These are phyloP conservation scores for Boletales sp. DNA, from an alignment of 768 basidiomycete species.

Conservation along the genomic window DNA sequence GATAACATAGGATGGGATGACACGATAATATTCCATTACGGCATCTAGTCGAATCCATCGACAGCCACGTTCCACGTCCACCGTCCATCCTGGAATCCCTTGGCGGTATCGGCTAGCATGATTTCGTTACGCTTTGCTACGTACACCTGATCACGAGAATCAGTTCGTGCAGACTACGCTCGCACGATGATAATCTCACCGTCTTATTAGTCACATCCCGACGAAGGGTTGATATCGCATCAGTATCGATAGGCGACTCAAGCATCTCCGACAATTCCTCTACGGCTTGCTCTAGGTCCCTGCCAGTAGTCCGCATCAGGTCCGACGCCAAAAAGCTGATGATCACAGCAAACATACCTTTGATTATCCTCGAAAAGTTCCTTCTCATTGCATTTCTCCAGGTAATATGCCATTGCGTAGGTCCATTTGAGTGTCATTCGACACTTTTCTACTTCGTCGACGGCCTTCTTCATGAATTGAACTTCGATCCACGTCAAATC, in stretches of 20 bases:
- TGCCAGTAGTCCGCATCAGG: slow-evolving; percentile 23
- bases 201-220: slow-evolving; percentile 97
- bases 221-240: slow-evolving; percentile 73
- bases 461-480: slow-evolving; percentile 98
- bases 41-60: slow-evolving; percentile 60
- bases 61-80: slow-evolving; percentile 79
- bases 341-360: slow-evolving; percentile 43
- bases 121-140: slow-evolving; percentile 98
- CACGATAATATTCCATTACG: not conserved
- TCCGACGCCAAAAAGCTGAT: not conserved
- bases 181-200: slow-evolving; percentile 39
- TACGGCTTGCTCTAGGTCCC: slow-evolving; percentile 92
- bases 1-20: too few species aligned
- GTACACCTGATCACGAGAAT: slow-evolving; percentile 55
- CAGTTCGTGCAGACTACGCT: not conserved
- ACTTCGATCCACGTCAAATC: slow-evolving; percentile 97
- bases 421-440: slow-evolving; percentile 98
- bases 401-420: slow-evolving; percentile 98
- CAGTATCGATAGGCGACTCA: slow-evolving; percentile 87
- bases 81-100: slow-evolving; percentile 80
- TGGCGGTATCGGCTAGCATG: slow-evolving; percentile 90
- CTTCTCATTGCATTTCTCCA: slow-evolving; percentile 87
- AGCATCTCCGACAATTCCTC: slow-evolving; percentile 92
- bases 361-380: slow-evolving; percentile 98
- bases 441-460: slow-evolving; percentile 86